Evolutionary conservation across 306 rosid genomes (phyloP), one percentile per base, ranked within the genome.

Genomic region (Dalbergia cochinchinensis): DNA sequence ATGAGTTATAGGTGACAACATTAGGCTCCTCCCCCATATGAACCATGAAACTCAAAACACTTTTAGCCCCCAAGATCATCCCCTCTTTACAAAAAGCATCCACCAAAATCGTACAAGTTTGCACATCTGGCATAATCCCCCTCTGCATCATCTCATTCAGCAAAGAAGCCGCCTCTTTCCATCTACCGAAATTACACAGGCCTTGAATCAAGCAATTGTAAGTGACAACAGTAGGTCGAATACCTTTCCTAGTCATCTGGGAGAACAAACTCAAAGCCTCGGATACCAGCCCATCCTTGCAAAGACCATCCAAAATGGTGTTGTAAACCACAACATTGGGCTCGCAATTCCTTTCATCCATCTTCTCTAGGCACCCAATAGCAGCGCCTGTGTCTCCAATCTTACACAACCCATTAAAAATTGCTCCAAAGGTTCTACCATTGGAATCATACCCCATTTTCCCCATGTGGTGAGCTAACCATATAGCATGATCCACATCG

Each of bases 401-500:
- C 26, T 58, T 75, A 55, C 87, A 87, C 47, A 80, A 67, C 0
- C 85, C 87, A 9, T 78, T 82, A n/a, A 83, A 11, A 6, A 86
- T 1, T 5, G 83, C 68, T 1, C 54, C 63, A n/a, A 66, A 83
- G 0, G 88, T 86, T 47, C 78, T 74, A 55, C 61, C 42, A 50
- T 63, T 14, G 0, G 76, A 65, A 4, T 9, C 13, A 76, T 70
- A 75, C n/a, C 84, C 85, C 5, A 7, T 20, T 5, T n/a, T 77
- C 2, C 71, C 82, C 69, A 77, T 83, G 5, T 54, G 44, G 5
- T n/a, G 31, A 13, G 18, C 26, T 33, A 79, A 81, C 12, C 59
- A 11, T 0, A 44, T 11, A 3, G 85, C 85, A 4, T 6, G 47
- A 3, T 26, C 48, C 4, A 66, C 68, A 11, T 59, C 48, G 64